Evolutionary conservation across 345 rosid genomes (phyloP).

Genomic region (Eucalyptus viminalis): DNA sequence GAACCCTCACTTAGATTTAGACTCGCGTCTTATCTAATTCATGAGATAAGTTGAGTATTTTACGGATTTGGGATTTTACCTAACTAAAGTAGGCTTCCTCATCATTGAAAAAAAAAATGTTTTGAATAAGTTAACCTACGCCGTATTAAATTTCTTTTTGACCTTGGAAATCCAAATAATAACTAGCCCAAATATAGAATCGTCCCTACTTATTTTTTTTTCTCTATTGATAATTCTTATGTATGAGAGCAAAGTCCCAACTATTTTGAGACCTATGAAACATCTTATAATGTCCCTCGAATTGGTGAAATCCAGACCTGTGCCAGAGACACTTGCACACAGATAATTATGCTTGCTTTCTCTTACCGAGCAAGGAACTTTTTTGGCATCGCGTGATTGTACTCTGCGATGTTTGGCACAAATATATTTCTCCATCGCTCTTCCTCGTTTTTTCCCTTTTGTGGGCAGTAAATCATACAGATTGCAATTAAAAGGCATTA

Average conservation of each 20-base stretch:
- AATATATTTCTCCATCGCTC: background rate
- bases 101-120: background rate
- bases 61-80: background rate
- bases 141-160: background rate
- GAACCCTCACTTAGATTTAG: fast-evolving
- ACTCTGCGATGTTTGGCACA: no score
- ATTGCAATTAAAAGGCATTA: background rate
- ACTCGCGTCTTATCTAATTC: fast-evolving
- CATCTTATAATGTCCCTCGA: background rate
- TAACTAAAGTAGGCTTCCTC: background rate
- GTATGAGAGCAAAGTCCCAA: background rate
- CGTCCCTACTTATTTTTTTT: background rate
- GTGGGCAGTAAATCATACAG: background rate
- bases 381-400: background rate
- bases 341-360: background rate
- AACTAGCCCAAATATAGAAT: background rate
- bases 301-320: background rate
- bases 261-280: background rate
- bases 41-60: background rate
- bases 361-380: background rate
- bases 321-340: background rate
- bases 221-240: background rate
- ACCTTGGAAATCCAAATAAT: no score
- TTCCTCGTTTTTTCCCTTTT: background rate
- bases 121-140: background rate